These are phyloP conservation scores for Clavariopsis aquatica DNA, from an alignment of 495 filamentous ascomycete species.

Conservation along the genomic window DNA sequence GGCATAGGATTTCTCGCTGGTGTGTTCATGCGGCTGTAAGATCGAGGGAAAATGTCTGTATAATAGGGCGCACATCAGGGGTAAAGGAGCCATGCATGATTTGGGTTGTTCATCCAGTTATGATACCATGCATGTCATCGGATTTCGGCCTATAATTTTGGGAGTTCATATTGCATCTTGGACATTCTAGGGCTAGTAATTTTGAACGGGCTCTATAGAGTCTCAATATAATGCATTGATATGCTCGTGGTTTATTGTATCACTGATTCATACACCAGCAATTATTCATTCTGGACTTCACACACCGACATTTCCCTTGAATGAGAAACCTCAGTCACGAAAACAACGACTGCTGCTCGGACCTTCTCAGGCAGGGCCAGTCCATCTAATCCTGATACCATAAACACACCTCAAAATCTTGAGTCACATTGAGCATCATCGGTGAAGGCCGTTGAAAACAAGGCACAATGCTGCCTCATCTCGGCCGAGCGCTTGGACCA, in stretches of 20 bases:
- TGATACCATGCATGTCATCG: background rate
- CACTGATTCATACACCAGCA: no score
- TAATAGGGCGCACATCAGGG: background rate
- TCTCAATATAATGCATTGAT: background rate
- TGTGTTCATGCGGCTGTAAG: conserved; percentile 13
- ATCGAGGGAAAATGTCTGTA: background rate
- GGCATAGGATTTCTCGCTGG: conserved; percentile 12
- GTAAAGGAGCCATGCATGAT: background rate
- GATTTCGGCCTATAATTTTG: background rate
- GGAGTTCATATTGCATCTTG: background rate
- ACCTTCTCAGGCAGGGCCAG: no score
- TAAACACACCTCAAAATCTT: background rate
- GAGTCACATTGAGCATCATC: background rate
- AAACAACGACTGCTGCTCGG: no score
- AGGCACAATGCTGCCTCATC: background rate
- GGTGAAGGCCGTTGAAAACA: background rate
- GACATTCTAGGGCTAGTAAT: background rate
- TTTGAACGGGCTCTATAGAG: background rate
- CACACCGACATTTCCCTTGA: no score
- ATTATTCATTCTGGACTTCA: no score
- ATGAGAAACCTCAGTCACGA: no score
- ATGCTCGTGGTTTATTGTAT: background rate
- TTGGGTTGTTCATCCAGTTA: background rate
- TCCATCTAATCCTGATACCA: background rate
- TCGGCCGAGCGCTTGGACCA: background rate